A percentile compares a stretch with the other conserved stretches of the same genome.
Conservation (phyloP, 192 early-diverging fungal species). For the Globomyces pollinis-pini region DNA sequence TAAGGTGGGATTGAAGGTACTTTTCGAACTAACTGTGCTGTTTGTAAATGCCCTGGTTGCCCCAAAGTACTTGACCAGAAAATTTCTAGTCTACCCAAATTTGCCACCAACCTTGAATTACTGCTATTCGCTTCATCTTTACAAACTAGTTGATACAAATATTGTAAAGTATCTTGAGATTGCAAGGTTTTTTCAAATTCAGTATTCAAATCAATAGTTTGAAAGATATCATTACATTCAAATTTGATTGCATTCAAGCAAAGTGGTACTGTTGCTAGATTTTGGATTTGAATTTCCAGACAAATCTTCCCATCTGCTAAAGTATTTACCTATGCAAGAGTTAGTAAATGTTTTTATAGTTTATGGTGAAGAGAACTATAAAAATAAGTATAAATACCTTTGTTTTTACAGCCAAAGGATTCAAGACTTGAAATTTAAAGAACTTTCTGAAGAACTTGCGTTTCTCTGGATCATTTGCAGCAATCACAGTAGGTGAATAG, state of each 20-base stretch:
- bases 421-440: slow-evolving; percentile 94
- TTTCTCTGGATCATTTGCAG: slow-evolving; percentile 22
- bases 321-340: no score
- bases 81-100: slow-evolving; percentile 90
- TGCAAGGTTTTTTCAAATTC: slow-evolving; percentile 45
- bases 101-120: slow-evolving; percentile 63
- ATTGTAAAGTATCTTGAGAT: slow-evolving; percentile 82
- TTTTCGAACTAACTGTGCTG: slow-evolving; percentile 83
- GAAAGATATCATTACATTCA: slow-evolving; percentile 69
- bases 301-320: slow-evolving; percentile 43
- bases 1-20: slow-evolving; percentile 64
- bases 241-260: slow-evolving; percentile 83
- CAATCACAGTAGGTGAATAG: slow-evolving; percentile 51
- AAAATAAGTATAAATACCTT: no score
- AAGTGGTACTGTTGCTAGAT: slow-evolving; percentile 70
- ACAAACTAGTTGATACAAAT: slow-evolving; percentile 79
- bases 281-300: slow-evolving; percentile 92
- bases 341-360: no score
- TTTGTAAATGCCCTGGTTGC: slow-evolving; percentile 45
- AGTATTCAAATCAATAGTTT: slow-evolving; percentile 58
- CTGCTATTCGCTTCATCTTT: slow-evolving; percentile 43
- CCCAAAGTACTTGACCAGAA: slow-evolving; percentile 90
- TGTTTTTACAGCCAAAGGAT: slow-evolving; percentile 93
- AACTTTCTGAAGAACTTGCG: slow-evolving; percentile 75
- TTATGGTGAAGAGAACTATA: no score